Evolutionary conservation across 1,139 yeast genomes (phyloP).

Genomic region (Sugiyamaella neomexicana): DNA sequence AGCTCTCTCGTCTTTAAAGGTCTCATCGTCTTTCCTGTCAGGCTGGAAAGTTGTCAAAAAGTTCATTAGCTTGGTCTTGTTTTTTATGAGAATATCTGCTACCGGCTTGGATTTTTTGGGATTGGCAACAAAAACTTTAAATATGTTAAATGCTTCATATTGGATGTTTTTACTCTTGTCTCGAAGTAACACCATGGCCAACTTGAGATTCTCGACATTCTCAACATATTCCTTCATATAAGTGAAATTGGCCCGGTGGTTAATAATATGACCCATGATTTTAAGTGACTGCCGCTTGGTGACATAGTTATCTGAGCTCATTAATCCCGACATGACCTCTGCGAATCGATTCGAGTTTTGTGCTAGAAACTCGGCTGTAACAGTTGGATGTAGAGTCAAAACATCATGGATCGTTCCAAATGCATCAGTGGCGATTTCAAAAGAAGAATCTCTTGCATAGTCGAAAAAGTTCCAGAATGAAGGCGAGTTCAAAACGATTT

Average conservation of each 20-base stretch:
- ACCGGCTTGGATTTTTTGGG: conserved; percentile 84
- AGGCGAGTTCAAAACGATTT: conserved; percentile 55
- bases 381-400: conserved; percentile 56
- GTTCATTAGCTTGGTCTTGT: conserved; percentile 69
- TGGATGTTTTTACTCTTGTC: conserved; percentile 89
- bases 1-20: conserved; percentile 75
- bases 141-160: conserved; percentile 87
- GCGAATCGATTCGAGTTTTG: conserved; percentile 52
- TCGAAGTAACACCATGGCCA: conserved; percentile 80
- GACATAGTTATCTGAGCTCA: conserved; percentile 79
- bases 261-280: conserved; percentile 71
- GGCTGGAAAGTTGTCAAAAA: conserved; percentile 67
- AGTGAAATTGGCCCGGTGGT: conserved; percentile 67
- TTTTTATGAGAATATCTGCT: conserved; percentile 76
- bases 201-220: conserved; percentile 76
- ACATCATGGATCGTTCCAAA: conserved; percentile 68
- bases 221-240: conserved; percentile 78
- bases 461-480: conserved; percentile 80
- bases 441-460: conserved; percentile 71
- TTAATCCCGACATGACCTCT: conserved; percentile 60
- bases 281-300: conserved; percentile 89
- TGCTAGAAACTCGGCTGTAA: conserved; percentile 67
- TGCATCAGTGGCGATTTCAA: conserved; percentile 89
- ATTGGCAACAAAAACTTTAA: conserved; percentile 89
- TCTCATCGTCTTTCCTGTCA: conserved; percentile 60